Percentiles rank a stretch among this genome's conserved stretches.
phyloP scores from a whole-genome alignment of 129 eudicot species.

The Lactuca saligna region DNA sequence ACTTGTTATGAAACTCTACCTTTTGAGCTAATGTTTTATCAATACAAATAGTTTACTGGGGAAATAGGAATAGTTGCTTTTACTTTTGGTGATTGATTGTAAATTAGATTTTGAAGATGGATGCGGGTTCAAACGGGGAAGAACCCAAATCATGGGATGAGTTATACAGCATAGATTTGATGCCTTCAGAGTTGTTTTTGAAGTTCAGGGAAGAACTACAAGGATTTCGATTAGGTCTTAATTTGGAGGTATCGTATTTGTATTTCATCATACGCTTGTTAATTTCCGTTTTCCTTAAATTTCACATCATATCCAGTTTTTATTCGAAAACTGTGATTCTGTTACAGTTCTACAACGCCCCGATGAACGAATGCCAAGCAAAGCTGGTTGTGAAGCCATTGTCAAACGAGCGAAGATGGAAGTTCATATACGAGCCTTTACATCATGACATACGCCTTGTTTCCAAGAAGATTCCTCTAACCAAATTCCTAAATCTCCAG shows the following conservation, averaged over 20 bases:
- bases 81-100: background rate
- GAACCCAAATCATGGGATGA: slow-evolving; percentile 87
- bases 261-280: background rate
- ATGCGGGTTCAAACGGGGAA: slow-evolving; percentile 26
- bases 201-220: slow-evolving; percentile 78
- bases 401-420: slow-evolving; percentile 72
- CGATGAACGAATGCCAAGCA: slow-evolving; percentile 68
- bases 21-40: background rate
- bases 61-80: background rate
- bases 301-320: too few relatives aligned
- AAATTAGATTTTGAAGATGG: slow-evolving; percentile 11
- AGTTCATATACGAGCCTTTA: slow-evolving; percentile 73
- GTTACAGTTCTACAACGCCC: slow-evolving; percentile 76
- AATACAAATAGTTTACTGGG: background rate
- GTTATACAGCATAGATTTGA: slow-evolving; percentile 61
- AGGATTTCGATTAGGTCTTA: slow-evolving; percentile 73
- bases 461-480: slow-evolving; percentile 87
- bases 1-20: background rate
- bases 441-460: slow-evolving; percentile 74
- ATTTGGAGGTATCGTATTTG: slow-evolving; percentile 59
- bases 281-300: too few relatives aligned
- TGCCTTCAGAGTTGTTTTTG: slow-evolving; percentile 79
- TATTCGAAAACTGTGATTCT: background rate
- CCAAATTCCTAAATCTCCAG: slow-evolving; percentile 81
- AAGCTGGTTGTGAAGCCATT: slow-evolving; percentile 89